Base-by-base conservation (phyloP, 1,284 basidiomycete species). In the Spongiforma sp. region DNA sequence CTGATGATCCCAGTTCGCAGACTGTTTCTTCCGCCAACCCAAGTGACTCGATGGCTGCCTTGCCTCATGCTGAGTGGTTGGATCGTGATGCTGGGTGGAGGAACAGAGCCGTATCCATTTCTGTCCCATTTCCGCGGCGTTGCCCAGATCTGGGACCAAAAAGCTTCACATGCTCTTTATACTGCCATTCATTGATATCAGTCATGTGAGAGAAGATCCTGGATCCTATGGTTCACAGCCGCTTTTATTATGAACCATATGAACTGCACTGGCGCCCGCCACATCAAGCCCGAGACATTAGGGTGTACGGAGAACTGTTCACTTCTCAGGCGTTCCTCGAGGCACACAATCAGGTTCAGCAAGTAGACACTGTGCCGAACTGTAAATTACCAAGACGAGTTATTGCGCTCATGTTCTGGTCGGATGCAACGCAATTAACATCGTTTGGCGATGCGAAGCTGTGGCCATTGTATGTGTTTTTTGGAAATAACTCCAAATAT, bases 401-500 rank as follows among this genome's bases (percentile, higher is more conserved):
- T 17, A 19, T 52, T 30, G 48, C 28, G 28, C 48, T 52, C 28
- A 52, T 52, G 48, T 52, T 52, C 48, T 52, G 48, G 48, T 52
- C 17, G 48, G 28, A 52, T 52, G 48, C 48, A 15, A 52, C 48
- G n/a, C 48, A 52, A 30, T 32, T 52, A 30, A 52, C 30, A 10
- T 52, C 48, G 32, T 52, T 52, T 19, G 28, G 48, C 6, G 28
- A 52, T 30, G 48, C 30, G 12, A 52, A 52, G 21, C 30, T 52
- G 48, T 52, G 48, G 48, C 48, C 28, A 32, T 52, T 52, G 48
- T 52, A 52, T 15, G 28, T 52, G 21, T 52, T 5, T 52, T 52
- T 52, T 52, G 48, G 48, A 32, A 52, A 52, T 52, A n/a, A 52
- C 30, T 52, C 48, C 48, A 52, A 52, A 30, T 52, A 52, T 30